Percentiles rank a stretch among this genome's conserved stretches.
These are phyloP conservation scores for Phytopythium vexans DNA, from an alignment of 352 stramenopile species.

Conservation along the genomic window DNA sequence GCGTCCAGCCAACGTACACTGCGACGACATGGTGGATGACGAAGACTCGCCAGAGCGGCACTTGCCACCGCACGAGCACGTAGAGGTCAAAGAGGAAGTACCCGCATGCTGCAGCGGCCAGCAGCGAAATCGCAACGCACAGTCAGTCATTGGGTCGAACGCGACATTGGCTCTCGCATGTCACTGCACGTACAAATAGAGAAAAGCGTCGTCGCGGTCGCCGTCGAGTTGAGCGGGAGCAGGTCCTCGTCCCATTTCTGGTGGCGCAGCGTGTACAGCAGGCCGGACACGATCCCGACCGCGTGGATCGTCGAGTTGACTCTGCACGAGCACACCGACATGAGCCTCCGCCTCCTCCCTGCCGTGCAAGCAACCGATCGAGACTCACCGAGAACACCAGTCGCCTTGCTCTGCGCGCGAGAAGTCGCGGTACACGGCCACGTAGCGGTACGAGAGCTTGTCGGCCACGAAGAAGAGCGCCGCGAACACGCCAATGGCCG, in stretches of 20 bases:
- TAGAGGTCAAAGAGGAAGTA: constrained; percentile 85
- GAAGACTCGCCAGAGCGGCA: constrained; percentile 78
- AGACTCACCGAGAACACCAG: constrained; percentile 72
- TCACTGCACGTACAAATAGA: constrained; percentile 59
- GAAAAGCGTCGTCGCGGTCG: constrained; percentile 59
- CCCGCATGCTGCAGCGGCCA: constrained; percentile 46
- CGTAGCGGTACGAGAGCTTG: constrained; percentile 46
- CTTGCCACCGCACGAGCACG: constrained; percentile 64
- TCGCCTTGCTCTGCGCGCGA: constrained; percentile 65
- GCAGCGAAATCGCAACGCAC: background rate
- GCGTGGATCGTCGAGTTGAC: constrained; percentile 82
- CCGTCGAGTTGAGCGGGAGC: constrained; percentile 48
- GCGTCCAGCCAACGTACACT: constrained; percentile 40
- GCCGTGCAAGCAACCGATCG: background rate
- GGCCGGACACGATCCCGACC: constrained; percentile 53
- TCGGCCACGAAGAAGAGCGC: constrained; percentile 49
- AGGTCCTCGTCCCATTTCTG: constrained; percentile 68
- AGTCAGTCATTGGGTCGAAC: background rate
- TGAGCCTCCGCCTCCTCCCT: constrained; percentile 4
- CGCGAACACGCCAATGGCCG: constrained; percentile 55
- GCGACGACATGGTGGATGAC: constrained; percentile 78
- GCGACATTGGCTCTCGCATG: background rate
- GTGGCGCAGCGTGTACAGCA: constrained; percentile 55
- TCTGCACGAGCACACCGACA: constrained; percentile 18
- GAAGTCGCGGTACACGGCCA: constrained; percentile 71